Evolutionary conservation across 1,139 yeast species (phyloP).

Genomic region (Yamadazyma mexicana): DNA sequence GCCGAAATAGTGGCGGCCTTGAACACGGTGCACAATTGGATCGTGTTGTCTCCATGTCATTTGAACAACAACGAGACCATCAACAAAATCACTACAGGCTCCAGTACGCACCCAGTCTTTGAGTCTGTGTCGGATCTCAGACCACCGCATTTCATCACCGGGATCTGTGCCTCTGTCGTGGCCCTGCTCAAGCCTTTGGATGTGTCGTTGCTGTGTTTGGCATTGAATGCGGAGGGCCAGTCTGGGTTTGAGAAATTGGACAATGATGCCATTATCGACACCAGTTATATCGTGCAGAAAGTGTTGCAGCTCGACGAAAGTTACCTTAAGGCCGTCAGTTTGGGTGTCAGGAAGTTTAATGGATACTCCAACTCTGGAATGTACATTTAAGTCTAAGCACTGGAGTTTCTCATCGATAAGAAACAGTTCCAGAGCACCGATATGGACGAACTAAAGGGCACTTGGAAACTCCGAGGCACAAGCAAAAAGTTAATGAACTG

Average conservation of each 20-base stretch:
- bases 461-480: slow-evolving; percentile 79
- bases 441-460: slow-evolving; percentile 88
- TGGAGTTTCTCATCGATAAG: slow-evolving; percentile 69
- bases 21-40: slow-evolving; percentile 22
- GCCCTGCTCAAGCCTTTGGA: slow-evolving; percentile 25
- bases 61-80: slow-evolving; percentile 32
- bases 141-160: slow-evolving; percentile 60
- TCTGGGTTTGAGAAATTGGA: slow-evolving; percentile 53
- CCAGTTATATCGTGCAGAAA: slow-evolving; percentile 23
- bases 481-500: slow-evolving; percentile 85
- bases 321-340: slow-evolving; percentile 27
- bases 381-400: slow-evolving; percentile 28
- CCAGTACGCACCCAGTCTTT: slow-evolving; percentile 8
- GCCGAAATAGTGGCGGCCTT: slow-evolving; percentile 17
- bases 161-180: slow-evolving; percentile 45
- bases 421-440: slow-evolving; percentile 93
- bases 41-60: slow-evolving; percentile 35
- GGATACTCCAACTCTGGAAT: slow-evolving; percentile 39
- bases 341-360: slow-evolving; percentile 34
- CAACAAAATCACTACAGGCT: slow-evolving; percentile 24
- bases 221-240: slow-evolving; percentile 56
- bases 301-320: slow-evolving; percentile 17
- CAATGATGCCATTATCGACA: slow-evolving; percentile 37
- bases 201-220: slow-evolving; percentile 23
- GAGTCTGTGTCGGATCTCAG: slow-evolving; percentile 32